Conservation (phyloP, 2,329 filamentous ascomycete species). For the Calonectria hawksworthii region DNA sequence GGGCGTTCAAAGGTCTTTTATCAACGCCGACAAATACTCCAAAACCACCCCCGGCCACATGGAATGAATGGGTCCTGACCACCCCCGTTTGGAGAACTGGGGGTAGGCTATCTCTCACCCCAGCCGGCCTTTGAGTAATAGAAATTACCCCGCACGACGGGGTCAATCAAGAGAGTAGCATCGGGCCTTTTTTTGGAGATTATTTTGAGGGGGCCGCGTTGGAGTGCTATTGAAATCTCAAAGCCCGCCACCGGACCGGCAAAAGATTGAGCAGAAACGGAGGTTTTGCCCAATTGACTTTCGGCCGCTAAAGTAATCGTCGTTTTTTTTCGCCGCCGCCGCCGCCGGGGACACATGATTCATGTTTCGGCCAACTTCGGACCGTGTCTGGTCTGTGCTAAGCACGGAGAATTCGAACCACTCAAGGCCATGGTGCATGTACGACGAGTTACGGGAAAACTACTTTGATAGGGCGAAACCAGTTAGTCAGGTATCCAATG, state of each 20-base stretch:
- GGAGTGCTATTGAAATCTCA: neutral
- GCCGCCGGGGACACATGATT: conserved; percentile 15
- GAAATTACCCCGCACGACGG: conserved; percentile 45
- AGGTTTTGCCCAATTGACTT: conserved; percentile 7
- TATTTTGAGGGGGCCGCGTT: neutral
- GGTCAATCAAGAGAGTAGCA: neutral
- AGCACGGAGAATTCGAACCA: neutral
- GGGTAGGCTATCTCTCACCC: conserved; percentile 29
- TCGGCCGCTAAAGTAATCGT: neutral
- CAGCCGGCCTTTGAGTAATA: conserved; percentile 39
- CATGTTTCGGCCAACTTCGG: conserved; percentile 12
- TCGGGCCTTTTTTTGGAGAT: neutral
- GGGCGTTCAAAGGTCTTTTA: conserved; percentile 13
- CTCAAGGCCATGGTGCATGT: neutral
- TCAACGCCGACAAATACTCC: neutral
- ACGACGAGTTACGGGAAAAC: neutral
- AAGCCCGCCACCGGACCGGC: neutral
- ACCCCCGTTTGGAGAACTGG: conserved; percentile 13
- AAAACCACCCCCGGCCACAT: neutral
- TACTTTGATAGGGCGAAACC: neutral
- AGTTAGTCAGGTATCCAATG: neutral
- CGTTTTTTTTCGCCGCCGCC: neutral
- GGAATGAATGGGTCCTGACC: neutral
- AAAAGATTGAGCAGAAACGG: neutral
- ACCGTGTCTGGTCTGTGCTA: neutral